Evolutionary conservation across 2,329 filamentous ascomycete species (phyloP).

Genomic region (Hypoxylon sp.): DNA sequence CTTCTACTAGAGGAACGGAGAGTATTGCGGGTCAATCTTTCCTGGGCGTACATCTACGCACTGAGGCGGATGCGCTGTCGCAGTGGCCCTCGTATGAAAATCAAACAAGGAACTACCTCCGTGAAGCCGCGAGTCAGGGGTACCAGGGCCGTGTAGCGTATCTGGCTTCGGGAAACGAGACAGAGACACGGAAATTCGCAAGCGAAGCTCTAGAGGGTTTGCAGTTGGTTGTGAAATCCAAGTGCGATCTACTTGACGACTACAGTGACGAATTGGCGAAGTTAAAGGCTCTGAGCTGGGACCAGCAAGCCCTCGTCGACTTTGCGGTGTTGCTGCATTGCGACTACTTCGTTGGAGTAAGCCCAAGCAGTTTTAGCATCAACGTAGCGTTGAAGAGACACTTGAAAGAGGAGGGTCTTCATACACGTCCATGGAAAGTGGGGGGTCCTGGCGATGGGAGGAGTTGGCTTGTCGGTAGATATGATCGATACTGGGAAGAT

Average conservation of each 20-base stretch:
- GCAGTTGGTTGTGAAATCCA: slow-evolving; percentile 48
- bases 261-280: slow-evolving; percentile 36
- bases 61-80: slow-evolving; percentile 54
- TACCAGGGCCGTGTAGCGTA: slow-evolving; percentile 50
- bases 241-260: slow-evolving; percentile 47
- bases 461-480: slow-evolving; percentile 54
- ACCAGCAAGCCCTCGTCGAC: slow-evolving; percentile 55
- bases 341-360: slow-evolving; percentile 55
- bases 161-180: slow-evolving; percentile 55
- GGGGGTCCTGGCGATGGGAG: slow-evolving; percentile 51
- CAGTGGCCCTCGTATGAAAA: slow-evolving; percentile 55
- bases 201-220: slow-evolving; percentile 41
- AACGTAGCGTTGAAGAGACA: slow-evolving; percentile 57
- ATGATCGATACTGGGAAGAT: slow-evolving; percentile 56
- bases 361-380: slow-evolving; percentile 58
- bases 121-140: slow-evolving; percentile 42
- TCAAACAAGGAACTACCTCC: slow-evolving; percentile 52
- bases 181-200: slow-evolving; percentile 50
- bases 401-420: slow-evolving; percentile 49
- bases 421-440: slow-evolving; percentile 53
- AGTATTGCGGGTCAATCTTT: slow-evolving; percentile 35
- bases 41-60: slow-evolving; percentile 55
- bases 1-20: slow-evolving; percentile 35
- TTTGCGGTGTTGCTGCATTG: slow-evolving; percentile 50
- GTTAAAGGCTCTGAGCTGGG: slow-evolving; percentile 51